Base-by-base conservation (phyloP, 75 land plant genomes). In the Selaginella tamariscina region DNA sequence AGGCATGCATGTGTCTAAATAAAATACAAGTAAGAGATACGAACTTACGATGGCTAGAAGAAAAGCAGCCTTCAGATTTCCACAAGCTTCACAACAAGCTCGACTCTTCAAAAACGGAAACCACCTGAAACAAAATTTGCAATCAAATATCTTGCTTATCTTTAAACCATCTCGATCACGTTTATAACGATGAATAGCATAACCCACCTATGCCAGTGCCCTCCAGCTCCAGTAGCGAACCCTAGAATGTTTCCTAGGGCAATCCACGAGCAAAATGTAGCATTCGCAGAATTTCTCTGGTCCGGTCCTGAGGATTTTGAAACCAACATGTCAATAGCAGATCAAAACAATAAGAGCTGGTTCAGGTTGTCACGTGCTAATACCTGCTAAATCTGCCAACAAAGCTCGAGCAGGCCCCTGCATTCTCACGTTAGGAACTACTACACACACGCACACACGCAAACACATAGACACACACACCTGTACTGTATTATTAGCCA, bases 331-430 rank as follows among this genome's bases (percentile, higher is more conserved):
- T n/a, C n/a, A n/a, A n/a, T n/a, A n/a, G n/a, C n/a, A n/a, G n/a
- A n/a, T n/a, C n/a, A 18, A 21, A 69, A 29, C 65, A 18, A 64
- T 20, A 33, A 33, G 68, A 31, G 1, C 13, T 2, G 22, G 56
- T 60, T 27, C 13, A 11, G 32, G 20, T 54, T n/a, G 23, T 11
- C 20, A 2, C 18, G 2, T 55, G 9, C 24, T 44, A 24, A 8
- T 68, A 90, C 96, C 96, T 80, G 96, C 84, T 32, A 95, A 76
- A 83, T 95, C 99, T 33, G 97, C 99, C 11, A 95, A 73, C 68
- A 95, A 78, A 32, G 99, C 99, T 49, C 99, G 99, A 65, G 99
- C 99, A 27, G 99, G 99, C 54, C 97, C 99, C 87, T 90, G 67
- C 0, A 81, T 71, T 26, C 31, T n/a, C 30, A 21, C 9, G 2